These are phyloP conservation scores for Tephrocybe sp. DNA, from an alignment of 768 basidiomycete genomes.

Conservation along the genomic window DNA sequence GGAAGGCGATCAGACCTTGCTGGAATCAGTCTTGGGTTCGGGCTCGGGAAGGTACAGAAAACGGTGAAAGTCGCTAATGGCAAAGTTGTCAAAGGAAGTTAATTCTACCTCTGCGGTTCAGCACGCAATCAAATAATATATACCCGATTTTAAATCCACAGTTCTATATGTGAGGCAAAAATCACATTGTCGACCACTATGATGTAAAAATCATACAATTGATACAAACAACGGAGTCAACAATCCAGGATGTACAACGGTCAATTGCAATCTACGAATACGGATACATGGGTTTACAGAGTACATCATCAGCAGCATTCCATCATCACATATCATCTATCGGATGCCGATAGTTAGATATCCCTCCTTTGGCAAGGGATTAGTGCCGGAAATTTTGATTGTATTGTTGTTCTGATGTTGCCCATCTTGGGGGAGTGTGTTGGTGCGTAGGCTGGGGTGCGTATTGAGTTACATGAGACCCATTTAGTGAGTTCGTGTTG, in stretches of 20 bases:
- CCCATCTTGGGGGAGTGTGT: conserved; percentile 17
- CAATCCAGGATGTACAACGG: too few relatives aligned
- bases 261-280: too few relatives aligned
- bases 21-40: conserved; percentile 45
- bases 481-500: conserved; percentile 11
- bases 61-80: conserved; percentile 25
- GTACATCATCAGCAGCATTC: conserved; percentile 1
- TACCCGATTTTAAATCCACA: too few relatives aligned
- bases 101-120: too few relatives aligned
- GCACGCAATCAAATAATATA: too few relatives aligned
- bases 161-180: too few relatives aligned
- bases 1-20: conserved; percentile 40
- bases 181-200: too few relatives aligned
- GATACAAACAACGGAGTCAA: too few relatives aligned
- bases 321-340: too few relatives aligned
- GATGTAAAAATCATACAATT: too few relatives aligned
- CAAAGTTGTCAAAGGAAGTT: conserved; percentile 23
- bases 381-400: conserved; percentile 13
- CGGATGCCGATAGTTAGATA: not conserved
- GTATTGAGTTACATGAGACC: conserved; percentile 18
- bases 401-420: conserved; percentile 22
- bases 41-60: conserved; percentile 26
- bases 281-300: too few relatives aligned
- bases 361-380: not conserved
- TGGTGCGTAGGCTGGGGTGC: conserved; percentile 9